Base-by-base conservation (phyloP, 2,329 filamentous ascomycete genomes). In the Aspergillus phoenicis region DNA sequence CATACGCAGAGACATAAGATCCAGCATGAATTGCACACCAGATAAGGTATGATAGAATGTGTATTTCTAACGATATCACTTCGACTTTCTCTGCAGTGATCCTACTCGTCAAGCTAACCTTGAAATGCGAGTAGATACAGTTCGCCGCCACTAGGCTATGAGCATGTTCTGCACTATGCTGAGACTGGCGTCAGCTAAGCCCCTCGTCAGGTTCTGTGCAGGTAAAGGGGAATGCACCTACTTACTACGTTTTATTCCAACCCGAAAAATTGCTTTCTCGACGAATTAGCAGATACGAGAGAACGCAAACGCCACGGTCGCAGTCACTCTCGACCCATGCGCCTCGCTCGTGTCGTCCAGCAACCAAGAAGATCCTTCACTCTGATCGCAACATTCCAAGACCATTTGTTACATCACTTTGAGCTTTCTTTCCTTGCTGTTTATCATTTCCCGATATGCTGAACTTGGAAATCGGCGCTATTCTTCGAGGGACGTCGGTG, bases 161-260 rank as follows among this genome's bases (percentile, higher is more conserved):
- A 71, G 52, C 51, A 49, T 51, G 58, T 43, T 51, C 45, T 54
- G 56, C 58, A 20, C 49, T 61, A 28, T 52, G 55, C 30, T 36
- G 22, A 64, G 11, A 24, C 43, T 47, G 22, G 20, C 49, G 57
- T 64, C 54, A 62, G 64, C 68, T 72, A 61, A 73, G 54, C 56
- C 52, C 62, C 24, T 47, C 48, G 48, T 64, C 49, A 85, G 84
- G 87, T 95, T 91, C 59, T 88, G 93, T 20, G 96, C 92, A 0
- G 93, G 93, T 20, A 85, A 90, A 97, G 77, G 91, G 91, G 0
- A 89, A 90, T 8, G 96, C 95, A 75, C 93, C 93, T 6, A 89
- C 87, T 71, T 97, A 97, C 78, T 97, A 96, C 77, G 79, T 97
- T 20, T 92, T 96, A 74, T 84, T 91, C 65, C 86, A 94, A 73